Conservation (phyloP, 306 rosid genomes). For the Quercus robur region DNA sequence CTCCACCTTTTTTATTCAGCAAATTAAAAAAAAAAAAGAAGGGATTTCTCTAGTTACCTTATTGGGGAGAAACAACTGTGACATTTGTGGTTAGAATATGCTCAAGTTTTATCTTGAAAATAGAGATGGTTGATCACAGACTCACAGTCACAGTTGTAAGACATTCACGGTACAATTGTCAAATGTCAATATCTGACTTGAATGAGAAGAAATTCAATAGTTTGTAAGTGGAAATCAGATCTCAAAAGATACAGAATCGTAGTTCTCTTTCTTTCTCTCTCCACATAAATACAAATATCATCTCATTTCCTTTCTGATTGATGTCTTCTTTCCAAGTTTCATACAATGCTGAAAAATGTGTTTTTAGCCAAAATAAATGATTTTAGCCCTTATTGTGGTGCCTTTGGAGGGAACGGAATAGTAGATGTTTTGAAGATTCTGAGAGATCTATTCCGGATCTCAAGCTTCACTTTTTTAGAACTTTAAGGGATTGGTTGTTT, state of each 20-base stretch:
- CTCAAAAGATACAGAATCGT: background rate
- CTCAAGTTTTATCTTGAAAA: background rate
- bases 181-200: background rate
- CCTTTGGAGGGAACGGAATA: no score
- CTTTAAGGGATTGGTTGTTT: no score
- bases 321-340: background rate
- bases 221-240: background rate
- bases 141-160: no score
- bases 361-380: no score
- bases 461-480: no score
- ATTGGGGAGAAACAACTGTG: background rate
- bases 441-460: no score
- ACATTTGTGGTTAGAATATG: background rate
- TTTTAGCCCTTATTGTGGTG: no score
- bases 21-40: no score
- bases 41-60: conserved; percentile 8
- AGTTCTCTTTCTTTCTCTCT: background rate
- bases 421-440: no score
- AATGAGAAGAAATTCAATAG: background rate
- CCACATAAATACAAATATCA: background rate
- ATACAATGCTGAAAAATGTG: background rate
- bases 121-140: no score
- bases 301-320: background rate
- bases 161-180: background rate
- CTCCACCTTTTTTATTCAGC: no score